Evolutionary conservation across 768 basidiomycete genomes (phyloP), one percentile per base, ranked within the genome.

Genomic region (Serendipita sp.): DNA sequence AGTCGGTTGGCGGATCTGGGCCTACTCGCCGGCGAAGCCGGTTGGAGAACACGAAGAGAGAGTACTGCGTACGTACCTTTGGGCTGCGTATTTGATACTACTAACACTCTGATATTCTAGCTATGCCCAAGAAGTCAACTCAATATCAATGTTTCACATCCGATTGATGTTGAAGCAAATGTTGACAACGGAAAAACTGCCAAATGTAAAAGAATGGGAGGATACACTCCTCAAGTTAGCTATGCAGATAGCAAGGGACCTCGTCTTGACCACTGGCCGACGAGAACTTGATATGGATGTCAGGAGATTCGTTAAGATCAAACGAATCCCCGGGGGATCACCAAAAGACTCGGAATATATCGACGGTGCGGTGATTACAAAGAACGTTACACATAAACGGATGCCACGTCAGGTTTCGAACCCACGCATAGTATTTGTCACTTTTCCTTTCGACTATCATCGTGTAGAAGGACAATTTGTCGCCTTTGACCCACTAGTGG

Each of bases 311-410:
- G 92, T 98, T 54, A 97, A 97, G 76, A 94, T 98, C 75, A 98
- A 99, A 78, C 95, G 95, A 75, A 88, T 98, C 15, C 95, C 96
- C 0, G 96, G 96, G 28, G 96, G 96, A 3, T 78, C 82, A 44
- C 93, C 95, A 18, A 81, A 78, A 32, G 91, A 99, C 73, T 96
- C 92, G 3, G 96, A 99, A 76, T 98, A 93, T 72, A 91, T 99
- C 51, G 89, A 92, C 64, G 96, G 96, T 11, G 90, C 88, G 3
- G 92, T 98, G 65, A 96, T 97, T 70, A 94, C 95, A 16, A 98
- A 99, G 79, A 97, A 97, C 70, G 86, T 98, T 7, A 90, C 93
- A 1, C 94, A 98, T 74, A 97, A 97, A 74, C 83, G 85, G 68
- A 97, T 99, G 95, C 79, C 88, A 18, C 80, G 91, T 60, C 78